Evolutionary conservation across 2,329 filamentous ascomycete species (phyloP).

Genomic region (Colletotrichum higginsianum): DNA sequence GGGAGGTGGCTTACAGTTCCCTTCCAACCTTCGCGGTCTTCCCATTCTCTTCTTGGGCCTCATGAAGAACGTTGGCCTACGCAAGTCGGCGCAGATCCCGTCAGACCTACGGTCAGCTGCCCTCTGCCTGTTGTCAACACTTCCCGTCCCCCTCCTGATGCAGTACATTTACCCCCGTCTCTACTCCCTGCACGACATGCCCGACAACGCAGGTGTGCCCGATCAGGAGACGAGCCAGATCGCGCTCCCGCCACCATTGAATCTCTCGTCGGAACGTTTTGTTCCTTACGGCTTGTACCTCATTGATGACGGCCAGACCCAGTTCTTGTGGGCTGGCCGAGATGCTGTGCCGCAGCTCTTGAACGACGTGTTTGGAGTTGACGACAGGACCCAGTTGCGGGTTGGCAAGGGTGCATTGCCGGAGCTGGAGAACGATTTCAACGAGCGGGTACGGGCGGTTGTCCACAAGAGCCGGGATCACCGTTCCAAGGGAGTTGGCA

Average conservation of each 20-base stretch:
- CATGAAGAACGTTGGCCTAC: slow-evolving; percentile 95
- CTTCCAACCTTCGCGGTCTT: slow-evolving; percentile 89
- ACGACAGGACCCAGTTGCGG: slow-evolving; percentile 86
- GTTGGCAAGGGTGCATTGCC: slow-evolving; percentile 92
- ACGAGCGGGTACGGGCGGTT: slow-evolving; percentile 91
- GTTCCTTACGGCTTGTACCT: slow-evolving; percentile 94
- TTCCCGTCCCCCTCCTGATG: slow-evolving; percentile 90
- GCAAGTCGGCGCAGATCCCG: slow-evolving; percentile 93
- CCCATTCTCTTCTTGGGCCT: slow-evolving; percentile 93
- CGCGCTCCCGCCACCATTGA: slow-evolving; percentile 85
- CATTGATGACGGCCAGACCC: slow-evolving; percentile 96
- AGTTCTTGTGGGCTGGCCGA: slow-evolving; percentile 96
- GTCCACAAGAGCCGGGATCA: slow-evolving; percentile 94
- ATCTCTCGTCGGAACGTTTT: slow-evolving; percentile 89
- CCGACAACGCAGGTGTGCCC: slow-evolving; percentile 89
- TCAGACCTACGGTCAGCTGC: slow-evolving; percentile 94
- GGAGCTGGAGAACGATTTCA: slow-evolving; percentile 95
- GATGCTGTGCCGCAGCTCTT: slow-evolving; percentile 93
- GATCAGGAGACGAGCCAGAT: slow-evolving; percentile 91
- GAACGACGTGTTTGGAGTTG: slow-evolving; percentile 89
- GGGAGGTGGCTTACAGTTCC: slow-evolving; percentile 94
- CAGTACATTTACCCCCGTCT: slow-evolving; percentile 92
- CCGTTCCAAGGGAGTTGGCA: slow-evolving; percentile 88
- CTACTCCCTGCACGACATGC: slow-evolving; percentile 96
- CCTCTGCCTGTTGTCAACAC: slow-evolving; percentile 92